Conservation (phyloP, 495 filamentous ascomycete species). For the Neurospora intermedia region DNA sequence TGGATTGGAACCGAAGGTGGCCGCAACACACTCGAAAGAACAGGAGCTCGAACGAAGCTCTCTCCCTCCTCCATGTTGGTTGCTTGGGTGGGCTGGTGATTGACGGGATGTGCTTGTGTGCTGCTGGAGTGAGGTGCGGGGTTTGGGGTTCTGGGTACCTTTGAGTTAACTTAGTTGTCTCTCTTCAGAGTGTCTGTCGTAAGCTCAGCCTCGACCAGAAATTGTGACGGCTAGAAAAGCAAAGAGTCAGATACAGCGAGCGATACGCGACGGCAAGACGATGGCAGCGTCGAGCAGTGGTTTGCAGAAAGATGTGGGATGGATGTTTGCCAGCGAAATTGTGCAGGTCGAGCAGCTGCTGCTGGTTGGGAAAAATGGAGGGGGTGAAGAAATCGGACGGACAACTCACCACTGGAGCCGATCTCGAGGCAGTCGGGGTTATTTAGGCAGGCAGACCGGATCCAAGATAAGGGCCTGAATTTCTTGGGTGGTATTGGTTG, state of each 20-base stretch:
- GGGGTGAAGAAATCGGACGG: background rate
- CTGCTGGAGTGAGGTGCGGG: background rate
- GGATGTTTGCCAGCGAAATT: background rate
- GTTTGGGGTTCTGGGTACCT: background rate
- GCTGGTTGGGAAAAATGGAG: background rate
- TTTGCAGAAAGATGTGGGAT: slow-evolving; percentile 1
- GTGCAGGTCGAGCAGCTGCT: background rate
- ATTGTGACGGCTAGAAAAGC: background rate
- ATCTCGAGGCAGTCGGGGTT: background rate
- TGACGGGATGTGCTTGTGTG: background rate
- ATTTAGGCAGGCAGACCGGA: background rate
- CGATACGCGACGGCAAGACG: background rate
- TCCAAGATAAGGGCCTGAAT: background rate
- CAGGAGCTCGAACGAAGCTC: background rate
- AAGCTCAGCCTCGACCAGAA: background rate
- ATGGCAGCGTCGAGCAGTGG: background rate
- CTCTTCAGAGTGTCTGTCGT: background rate
- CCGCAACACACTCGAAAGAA: background rate
- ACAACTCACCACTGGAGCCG: background rate
- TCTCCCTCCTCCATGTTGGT: background rate
- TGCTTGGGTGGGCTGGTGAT: background rate
- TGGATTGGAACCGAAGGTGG: background rate
- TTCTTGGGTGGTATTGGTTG: background rate
- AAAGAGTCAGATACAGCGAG: background rate
- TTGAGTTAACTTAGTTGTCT: background rate